Conservation (phyloP, 208 protist genomes). For the Trypanosoma scelopori region DNA sequence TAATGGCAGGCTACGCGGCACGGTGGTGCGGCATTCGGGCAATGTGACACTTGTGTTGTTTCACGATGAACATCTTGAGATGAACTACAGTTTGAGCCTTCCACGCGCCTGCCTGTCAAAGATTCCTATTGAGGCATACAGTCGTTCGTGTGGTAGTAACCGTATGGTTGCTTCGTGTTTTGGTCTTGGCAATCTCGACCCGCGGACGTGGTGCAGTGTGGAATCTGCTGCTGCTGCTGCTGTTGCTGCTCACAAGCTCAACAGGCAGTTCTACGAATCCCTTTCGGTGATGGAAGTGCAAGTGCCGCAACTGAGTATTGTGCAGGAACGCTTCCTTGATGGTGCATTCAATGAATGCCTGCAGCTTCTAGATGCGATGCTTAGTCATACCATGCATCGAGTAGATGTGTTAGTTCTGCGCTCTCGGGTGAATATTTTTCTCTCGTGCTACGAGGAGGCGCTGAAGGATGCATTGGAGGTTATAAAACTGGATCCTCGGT, state of each 20-base stretch:
- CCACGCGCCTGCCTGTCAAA: conserved; percentile 68
- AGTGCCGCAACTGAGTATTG: conserved; percentile 8
- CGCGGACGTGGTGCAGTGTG: conserved; percentile 20
- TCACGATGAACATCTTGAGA: conserved; percentile 24
- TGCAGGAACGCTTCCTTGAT: conserved; percentile 15
- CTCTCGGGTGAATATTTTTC: conserved; percentile 67
- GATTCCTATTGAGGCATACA: conserved; percentile 56
- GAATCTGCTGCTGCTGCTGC: not conserved
- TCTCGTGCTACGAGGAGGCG: conserved; percentile 44
- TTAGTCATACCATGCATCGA: not conserved
- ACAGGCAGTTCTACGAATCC: conserved; percentile 35
- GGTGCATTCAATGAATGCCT: conserved; percentile 23
- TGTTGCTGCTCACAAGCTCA: not conserved
- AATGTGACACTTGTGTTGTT: conserved; percentile 69
- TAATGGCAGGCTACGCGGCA: conserved; percentile 63
- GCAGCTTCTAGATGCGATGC: conserved; percentile 15
- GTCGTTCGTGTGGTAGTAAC: conserved; percentile 32
- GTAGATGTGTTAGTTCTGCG: conserved; percentile 58
- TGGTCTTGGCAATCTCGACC: conserved; percentile 42
- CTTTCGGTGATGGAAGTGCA: conserved; percentile 26
- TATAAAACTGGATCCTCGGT: conserved; percentile 49
- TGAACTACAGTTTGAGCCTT: conserved; percentile 54
- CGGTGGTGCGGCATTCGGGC: conserved; percentile 56
- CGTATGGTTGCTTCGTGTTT: conserved; percentile 38
- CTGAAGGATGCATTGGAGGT: conserved; percentile 50